These are phyloP conservation scores for Pezicula neosporulosa DNA, from an alignment of 2,329 filamentous ascomycete species.

Conservation along the genomic window DNA sequence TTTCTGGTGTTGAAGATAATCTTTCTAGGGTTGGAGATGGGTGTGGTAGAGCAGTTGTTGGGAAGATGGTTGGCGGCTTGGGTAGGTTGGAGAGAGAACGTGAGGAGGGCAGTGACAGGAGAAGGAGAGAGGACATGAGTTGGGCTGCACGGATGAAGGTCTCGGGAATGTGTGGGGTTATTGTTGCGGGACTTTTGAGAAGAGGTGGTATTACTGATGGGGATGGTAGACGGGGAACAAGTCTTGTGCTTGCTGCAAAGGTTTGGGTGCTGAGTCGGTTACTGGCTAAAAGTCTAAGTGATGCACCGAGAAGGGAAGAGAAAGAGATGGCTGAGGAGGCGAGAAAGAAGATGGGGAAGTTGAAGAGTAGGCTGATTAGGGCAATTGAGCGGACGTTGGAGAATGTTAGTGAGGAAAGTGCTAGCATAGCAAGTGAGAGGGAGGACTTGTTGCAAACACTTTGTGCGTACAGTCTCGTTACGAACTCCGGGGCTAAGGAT, in stretches of 20 bases:
- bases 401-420: constrained; percentile 45
- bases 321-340: constrained; percentile 49
- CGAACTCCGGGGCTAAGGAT: constrained; percentile 75
- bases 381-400: constrained; percentile 68
- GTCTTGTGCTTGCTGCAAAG: constrained; percentile 61
- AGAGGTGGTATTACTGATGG: constrained; percentile 25
- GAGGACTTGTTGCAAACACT: constrained; percentile 65
- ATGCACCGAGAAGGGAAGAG: constrained; percentile 38
- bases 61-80: constrained; percentile 59
- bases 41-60: constrained; percentile 71
- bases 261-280: constrained; percentile 73
- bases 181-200: constrained; percentile 46
- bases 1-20: constrained; percentile 68
- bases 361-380: constrained; percentile 61
- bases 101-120: constrained; percentile 22
- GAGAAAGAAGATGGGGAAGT: constrained; percentile 57
- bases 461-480: constrained; percentile 78
- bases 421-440: constrained; percentile 35
- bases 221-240: constrained; percentile 24
- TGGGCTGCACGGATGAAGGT: constrained; percentile 42
- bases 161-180: constrained; percentile 48
- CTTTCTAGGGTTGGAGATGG: constrained; percentile 70
- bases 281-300: constrained; percentile 68
- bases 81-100: constrained; percentile 37
- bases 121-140: constrained; percentile 19